Percentiles rank a stretch among this genome's conserved stretches.
Conservation (phyloP, 768 basidiomycete genomes). For the Xanthoconium purpureum region DNA sequence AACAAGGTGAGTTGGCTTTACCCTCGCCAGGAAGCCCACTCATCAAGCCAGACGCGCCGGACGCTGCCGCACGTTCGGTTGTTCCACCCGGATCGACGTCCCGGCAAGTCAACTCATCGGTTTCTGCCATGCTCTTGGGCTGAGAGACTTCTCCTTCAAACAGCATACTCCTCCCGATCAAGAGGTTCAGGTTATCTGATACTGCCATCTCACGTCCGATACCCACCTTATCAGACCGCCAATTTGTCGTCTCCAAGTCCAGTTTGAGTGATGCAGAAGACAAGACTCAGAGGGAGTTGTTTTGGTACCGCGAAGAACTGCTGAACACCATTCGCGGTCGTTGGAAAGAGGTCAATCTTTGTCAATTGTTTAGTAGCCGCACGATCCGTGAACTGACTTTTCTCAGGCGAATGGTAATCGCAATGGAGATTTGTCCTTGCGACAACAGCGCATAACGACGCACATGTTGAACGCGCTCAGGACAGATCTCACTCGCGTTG, state of each 20-base stretch:
- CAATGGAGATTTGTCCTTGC: constrained; percentile 70
- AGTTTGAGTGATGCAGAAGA: constrained; percentile 58
- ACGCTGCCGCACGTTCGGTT: constrained; percentile 46
- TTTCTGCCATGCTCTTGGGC: not conserved
- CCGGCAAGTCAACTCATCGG: constrained; percentile 46
- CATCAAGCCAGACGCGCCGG: constrained; percentile 37
- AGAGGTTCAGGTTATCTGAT: constrained; percentile 61
- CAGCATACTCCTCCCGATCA: constrained; percentile 70
- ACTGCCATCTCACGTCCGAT: constrained; percentile 63
- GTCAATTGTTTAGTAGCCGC: not conserved
- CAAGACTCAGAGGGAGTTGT: constrained; percentile 69
- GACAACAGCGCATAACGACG: constrained; percentile 72
- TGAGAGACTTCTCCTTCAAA: constrained; percentile 2
- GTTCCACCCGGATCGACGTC: constrained; percentile 89
- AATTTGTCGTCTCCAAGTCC: constrained; percentile 84
- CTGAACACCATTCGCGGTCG: constrained; percentile 62
- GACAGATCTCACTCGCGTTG: constrained; percentile 60
- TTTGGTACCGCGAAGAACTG: constrained; percentile 95
- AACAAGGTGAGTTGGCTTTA: constrained; percentile 48
- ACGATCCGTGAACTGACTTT: not conserved
- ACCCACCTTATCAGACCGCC: constrained; percentile 82
- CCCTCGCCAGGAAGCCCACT: not conserved
- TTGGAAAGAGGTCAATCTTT: constrained; percentile 79
- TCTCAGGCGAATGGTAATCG: constrained; percentile 75
- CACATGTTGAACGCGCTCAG: constrained; percentile 79